Evolutionary conservation across 2,329 filamentous ascomycete species (phyloP).

Genomic region (Penicillium fuscoglaucum): DNA sequence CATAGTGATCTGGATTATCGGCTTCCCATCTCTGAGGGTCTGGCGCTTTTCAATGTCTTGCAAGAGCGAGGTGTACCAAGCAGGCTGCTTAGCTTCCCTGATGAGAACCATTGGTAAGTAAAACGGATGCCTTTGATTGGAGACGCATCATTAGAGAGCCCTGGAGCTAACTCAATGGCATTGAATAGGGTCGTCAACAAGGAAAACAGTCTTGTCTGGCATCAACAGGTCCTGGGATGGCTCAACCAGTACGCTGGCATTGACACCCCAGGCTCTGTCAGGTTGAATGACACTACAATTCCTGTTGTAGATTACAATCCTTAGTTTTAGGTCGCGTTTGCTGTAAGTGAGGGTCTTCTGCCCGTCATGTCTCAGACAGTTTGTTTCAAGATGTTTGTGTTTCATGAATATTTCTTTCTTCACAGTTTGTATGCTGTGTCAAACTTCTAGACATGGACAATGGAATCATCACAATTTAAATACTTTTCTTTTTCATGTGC

Average conservation of each 20-base stretch:
- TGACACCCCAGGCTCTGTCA: conserved; percentile 33
- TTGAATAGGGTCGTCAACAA: conserved; percentile 70
- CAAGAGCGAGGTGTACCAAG: conserved; percentile 73
- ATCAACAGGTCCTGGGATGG: conserved; percentile 77
- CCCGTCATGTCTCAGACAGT: not conserved
- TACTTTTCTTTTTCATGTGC: not conserved
- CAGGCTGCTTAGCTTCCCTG: conserved; percentile 75
- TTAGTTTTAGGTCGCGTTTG: not conserved
- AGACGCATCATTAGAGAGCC: not conserved
- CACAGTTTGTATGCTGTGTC: not conserved
- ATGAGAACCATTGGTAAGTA: conserved; percentile 62
- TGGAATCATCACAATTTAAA: not conserved
- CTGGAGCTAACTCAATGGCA: not conserved
- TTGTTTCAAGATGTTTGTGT: not conserved
- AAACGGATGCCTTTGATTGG: not conserved
- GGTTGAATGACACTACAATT: conserved; percentile 34
- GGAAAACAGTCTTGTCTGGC: conserved; percentile 88
- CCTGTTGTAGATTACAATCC: conserved; percentile 37
- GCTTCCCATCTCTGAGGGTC: conserved; percentile 75
- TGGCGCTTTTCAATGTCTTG: conserved; percentile 78
- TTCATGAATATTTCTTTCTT: not conserved
- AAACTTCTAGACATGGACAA: not conserved
- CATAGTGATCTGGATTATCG: conserved; percentile 85
- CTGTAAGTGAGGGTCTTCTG: not conserved
- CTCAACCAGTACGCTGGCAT: conserved; percentile 55